Evolutionary conservation across 768 basidiomycete genomes (phyloP).

Genomic region (Rhodotorula taiwanensis): DNA sequence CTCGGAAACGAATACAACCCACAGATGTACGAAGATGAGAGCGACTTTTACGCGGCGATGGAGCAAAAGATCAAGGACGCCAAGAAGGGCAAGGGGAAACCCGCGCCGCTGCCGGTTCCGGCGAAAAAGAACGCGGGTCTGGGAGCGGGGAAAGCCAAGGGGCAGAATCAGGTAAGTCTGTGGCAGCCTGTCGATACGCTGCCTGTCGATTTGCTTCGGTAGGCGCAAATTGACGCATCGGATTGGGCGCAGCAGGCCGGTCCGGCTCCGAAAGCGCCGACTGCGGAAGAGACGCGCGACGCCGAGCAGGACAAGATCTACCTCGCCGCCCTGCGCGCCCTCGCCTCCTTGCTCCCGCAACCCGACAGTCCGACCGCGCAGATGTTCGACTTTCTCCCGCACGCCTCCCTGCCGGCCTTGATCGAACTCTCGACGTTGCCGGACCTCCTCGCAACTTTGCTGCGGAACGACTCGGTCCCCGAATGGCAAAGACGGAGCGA

Average conservation of each 20-base stretch:
- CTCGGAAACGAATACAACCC: not conserved
- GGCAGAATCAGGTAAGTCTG: not conserved
- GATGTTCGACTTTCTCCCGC: conserved; percentile 16
- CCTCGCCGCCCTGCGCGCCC: not conserved
- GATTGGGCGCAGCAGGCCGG: not conserved
- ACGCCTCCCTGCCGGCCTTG: conserved; percentile 1
- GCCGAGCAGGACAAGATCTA: conserved; percentile 1
- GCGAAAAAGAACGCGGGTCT: no score
- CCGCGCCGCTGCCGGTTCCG: no score
- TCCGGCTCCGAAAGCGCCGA: not conserved
- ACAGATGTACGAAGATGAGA: not conserved
- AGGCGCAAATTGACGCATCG: not conserved
- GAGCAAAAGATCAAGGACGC: no score
- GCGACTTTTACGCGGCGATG: not conserved
- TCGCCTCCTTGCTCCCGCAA: conserved; percentile 6
- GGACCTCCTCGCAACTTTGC: conserved; percentile 40
- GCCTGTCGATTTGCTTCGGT: not conserved
- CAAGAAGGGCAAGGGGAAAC: no score
- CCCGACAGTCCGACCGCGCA: conserved; percentile 13
- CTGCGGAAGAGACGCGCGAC: not conserved
- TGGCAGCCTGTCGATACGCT: not conserved
- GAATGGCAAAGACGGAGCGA: conserved; percentile 53
- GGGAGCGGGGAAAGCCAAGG: not conserved
- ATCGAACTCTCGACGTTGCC: conserved; percentile 6
- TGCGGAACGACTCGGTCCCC: conserved; percentile 56